These are phyloP conservation scores for Neofusicoccum sp. DNA, from an alignment of 2,329 filamentous ascomycete genomes.

Conservation along the genomic window DNA sequence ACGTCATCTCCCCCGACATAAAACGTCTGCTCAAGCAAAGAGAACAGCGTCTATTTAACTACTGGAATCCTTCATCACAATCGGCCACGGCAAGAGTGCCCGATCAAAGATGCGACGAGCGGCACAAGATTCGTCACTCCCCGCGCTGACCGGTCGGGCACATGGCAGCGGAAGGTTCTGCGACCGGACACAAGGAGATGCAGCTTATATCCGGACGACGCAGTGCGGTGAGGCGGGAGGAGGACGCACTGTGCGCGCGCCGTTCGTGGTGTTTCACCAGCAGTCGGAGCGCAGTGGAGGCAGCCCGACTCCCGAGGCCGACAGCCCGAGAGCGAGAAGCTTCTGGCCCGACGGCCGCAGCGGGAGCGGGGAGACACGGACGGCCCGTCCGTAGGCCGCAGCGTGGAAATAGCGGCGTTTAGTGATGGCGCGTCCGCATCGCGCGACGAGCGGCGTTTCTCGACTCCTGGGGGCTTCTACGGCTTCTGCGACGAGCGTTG, in stretches of 20 bases:
- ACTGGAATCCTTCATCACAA: no score
- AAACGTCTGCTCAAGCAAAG: no score
- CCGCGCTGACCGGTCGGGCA: background rate
- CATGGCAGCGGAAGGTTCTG: background rate
- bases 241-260: background rate
- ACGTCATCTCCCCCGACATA: no score
- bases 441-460: background rate
- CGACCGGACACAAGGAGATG: background rate
- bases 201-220: conserved; percentile 1
- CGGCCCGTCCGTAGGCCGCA: background rate
- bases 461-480: background rate
- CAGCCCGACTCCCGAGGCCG: background rate
- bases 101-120: no score
- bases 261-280: background rate
- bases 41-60: no score
- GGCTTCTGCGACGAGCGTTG: background rate
- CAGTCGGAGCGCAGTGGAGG: background rate
- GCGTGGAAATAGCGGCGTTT: conserved; percentile 7
- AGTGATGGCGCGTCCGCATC: background rate
- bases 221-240: background rate
- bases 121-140: no score
- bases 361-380: background rate
- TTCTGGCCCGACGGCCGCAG: background rate
- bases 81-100: no score
- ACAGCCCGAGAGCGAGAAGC: background rate